Conservation (phyloP, 768 basidiomycete genomes). For the Mycena rosella region DNA sequence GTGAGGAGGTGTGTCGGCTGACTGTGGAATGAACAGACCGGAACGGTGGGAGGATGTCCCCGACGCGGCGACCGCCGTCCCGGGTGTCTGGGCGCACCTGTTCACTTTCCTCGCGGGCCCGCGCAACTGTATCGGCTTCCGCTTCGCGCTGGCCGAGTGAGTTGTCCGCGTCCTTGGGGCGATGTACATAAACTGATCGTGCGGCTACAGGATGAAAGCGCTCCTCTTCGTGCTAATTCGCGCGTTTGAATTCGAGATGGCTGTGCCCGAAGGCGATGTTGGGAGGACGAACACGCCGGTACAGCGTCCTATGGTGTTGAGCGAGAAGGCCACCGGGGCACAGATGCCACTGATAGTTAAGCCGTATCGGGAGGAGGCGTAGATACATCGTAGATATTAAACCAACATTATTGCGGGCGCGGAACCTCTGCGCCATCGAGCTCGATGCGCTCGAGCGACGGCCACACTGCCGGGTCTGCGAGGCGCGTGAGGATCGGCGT, state of each 20-base stretch:
- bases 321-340: background rate
- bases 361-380: background rate
- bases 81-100: constrained; percentile 72
- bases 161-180: background rate
- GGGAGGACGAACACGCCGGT: background rate
- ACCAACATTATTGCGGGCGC: background rate
- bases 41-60: constrained; percentile 72
- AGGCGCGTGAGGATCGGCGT: constrained; percentile 1
- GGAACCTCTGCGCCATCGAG: constrained; percentile 23
- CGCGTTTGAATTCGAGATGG: constrained; percentile 56
- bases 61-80: constrained; percentile 57
- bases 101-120: constrained; percentile 74
- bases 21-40: constrained; percentile 56
- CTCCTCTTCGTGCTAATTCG: constrained; percentile 56
- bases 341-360: constrained; percentile 1
- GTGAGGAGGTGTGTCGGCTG: background rate
- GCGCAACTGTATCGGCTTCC: constrained; percentile 75
- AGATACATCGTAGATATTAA: background rate
- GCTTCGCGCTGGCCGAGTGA: constrained; percentile 71
- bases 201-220: constrained; percentile 48
- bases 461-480: constrained; percentile 1
- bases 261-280: background rate
- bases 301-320: background rate
- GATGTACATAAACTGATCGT: background rate
- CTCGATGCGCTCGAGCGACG: constrained; percentile 10